Evolutionary conservation across 1,284 basidiomycete genomes (phyloP), one percentile per base, ranked within the genome.

Genomic region (Leccinum subrobustum): DNA sequence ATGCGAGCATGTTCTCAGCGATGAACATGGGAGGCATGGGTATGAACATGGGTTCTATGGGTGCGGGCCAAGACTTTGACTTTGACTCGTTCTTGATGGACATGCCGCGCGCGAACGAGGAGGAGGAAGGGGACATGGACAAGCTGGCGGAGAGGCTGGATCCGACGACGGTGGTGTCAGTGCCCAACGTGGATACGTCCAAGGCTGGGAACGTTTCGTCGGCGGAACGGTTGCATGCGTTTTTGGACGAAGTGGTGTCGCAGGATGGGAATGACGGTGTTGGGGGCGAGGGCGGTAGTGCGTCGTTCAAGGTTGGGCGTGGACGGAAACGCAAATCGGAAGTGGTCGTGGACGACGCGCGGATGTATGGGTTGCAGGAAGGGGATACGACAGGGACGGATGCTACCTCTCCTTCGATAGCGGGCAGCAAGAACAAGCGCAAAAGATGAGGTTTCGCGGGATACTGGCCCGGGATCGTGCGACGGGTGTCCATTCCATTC

Each of bases 241-340:
- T 83, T 66, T 68, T 80, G 60, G 79, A 81, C 63, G 75, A 79
- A 60, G 77, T 78, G 1, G 69, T 70, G 12, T 75, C 70, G 42
- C 74, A 68, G 6, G 65, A 72, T 33, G 65, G 73, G 50, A 54
- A 52, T 9, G 70, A 63, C 11, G 56, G 58, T 2, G 54, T 29
- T 2, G 48, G 53, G 0, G 35, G 47, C 1, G 23, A 16, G 9
- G 27, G 50, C 9, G 50, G 18, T 11, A 5, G 11, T 47, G 42
- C 27, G 6, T 64, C 18, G n/a, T 20, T 63, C 59, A 61, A 63
- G 37, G 51, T 61, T 0, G 4, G 58, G 8, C 67, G 73, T 0
- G 70, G 71, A 44, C 68, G 74, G 65, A 84, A 84, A 66, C 79
- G 83, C 63, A 82, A 83, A 70, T 82, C 79, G 42, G 80, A 83